phyloP scores from a whole-genome alignment of 176 grass and related monocot genomes.

The Miscanthus lutarioriparius region DNA sequence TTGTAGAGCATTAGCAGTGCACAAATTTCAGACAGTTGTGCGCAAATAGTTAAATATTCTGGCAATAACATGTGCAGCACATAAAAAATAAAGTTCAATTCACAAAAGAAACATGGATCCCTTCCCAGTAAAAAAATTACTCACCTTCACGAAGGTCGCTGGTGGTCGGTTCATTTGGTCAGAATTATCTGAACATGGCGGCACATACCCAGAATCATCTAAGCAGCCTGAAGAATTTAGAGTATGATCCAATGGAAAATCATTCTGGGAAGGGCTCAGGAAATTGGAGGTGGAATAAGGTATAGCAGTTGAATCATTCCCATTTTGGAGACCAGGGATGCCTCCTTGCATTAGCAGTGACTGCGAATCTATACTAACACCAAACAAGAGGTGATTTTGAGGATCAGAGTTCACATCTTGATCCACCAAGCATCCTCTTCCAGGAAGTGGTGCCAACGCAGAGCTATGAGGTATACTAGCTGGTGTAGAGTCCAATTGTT shows the following conservation, averaged over 20 bases:
- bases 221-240: slow-evolving; percentile 66
- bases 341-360: slow-evolving; percentile 72
- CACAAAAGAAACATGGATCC: background rate
- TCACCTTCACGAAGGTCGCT: slow-evolving; percentile 89
- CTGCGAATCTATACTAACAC: slow-evolving; percentile 72
- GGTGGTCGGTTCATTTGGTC: slow-evolving; percentile 58
- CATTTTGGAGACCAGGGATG: slow-evolving; percentile 54
- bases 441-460: slow-evolving; percentile 62
- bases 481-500: slow-evolving; percentile 59
- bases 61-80: background rate
- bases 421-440: slow-evolving; percentile 75
- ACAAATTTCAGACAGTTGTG: background rate
- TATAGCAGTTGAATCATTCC: slow-evolving; percentile 61
- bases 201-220: slow-evolving; percentile 64
- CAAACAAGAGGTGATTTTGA: slow-evolving; percentile 76
- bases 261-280: slow-evolving; percentile 69
- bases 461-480: slow-evolving; percentile 57
- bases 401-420: slow-evolving; percentile 65
- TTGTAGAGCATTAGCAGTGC: background rate
- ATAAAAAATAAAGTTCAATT: background rate
- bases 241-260: slow-evolving; percentile 66
- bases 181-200: slow-evolving; percentile 54
- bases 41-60: background rate
- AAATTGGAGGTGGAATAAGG: slow-evolving; percentile 82
- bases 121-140: background rate